Base-by-base conservation (phyloP, 306 rosid species). In the Glycine soja region DNA sequence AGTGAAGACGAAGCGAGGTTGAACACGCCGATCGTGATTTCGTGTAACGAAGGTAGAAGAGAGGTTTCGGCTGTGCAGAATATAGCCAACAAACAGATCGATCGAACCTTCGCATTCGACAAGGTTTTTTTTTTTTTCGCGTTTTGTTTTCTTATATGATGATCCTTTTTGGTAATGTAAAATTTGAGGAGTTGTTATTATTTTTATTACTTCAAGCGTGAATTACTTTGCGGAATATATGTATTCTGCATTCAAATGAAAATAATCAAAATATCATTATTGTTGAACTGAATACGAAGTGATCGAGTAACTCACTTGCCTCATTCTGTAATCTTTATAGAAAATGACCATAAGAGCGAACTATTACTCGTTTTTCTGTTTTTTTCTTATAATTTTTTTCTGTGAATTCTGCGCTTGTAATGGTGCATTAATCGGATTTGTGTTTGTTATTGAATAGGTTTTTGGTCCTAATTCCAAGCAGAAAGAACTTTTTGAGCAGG, bases 31-130 rank as follows among this genome's bases (percentile, higher is more conserved):
- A 97, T 93, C 53, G 99, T 96, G 88, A 88, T 96, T 81, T 87
- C 99, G 40, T 96, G 99, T 75, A 84, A 90, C 74, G 99, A 96
- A 51, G 80, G 79, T 42, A 87, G 97, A 82, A 87, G 88, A 80
- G 99, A 96, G 74, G 97, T 96, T 79, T 86, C 84, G 8, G 99
- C 99, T 18, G 75, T 96, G 40, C 99, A 96, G 91, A 90, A n/a
- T 81, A 93, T 96, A 77, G 99, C 99, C 66, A 96, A 96, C 85
- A 96, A 96, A 90, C 99, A 96, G 90, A 96, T 96, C 87, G 99
- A 96, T 88, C 88, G 97, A 90, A 92, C 98, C 61, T 96, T 96
- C 70, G 87, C 75, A n/a, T 96, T 93, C 77, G 99, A 96, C 65
- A 96, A 96, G 99, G 99, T 96, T 66, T 43, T 24, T 19, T 66